Percentiles rank a stretch among this genome's conserved stretches.
Evolutionary conservation across 257 asterid species (phyloP).

Genomic region (Nicotiana obtusifolia): DNA sequence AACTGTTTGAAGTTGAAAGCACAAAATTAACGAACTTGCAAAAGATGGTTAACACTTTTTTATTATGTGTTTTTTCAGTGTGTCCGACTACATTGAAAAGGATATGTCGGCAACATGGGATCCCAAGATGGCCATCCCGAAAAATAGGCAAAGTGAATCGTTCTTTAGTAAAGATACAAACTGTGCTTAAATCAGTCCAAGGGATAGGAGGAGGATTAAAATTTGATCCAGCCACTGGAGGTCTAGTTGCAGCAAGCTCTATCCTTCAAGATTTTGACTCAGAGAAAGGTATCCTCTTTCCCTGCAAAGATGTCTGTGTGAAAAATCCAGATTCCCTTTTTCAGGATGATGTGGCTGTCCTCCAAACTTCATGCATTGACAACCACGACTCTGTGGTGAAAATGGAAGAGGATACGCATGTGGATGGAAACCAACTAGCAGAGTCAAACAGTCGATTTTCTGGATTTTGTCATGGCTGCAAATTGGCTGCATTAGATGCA

Average conservation of each 20-base stretch:
- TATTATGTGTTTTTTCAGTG: conserved; percentile 37
- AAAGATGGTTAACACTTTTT: background rate
- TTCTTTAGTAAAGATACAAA: conserved; percentile 65
- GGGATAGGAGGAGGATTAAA: conserved; percentile 72
- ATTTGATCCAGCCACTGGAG: conserved; percentile 55
- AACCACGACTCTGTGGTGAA: conserved; percentile 34
- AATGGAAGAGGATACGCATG: conserved; percentile 41
- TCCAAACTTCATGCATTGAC: conserved; percentile 26
- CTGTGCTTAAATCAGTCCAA: conserved; percentile 73
- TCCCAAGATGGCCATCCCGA: conserved; percentile 92
- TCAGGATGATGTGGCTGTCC: conserved; percentile 18
- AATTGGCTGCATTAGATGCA: conserved; percentile 29
- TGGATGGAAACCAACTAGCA: conserved; percentile 24
- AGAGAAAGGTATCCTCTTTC: conserved; percentile 10
- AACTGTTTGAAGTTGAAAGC: background rate
- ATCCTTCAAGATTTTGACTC: conserved; percentile 33
- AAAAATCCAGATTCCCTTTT: conserved; percentile 19
- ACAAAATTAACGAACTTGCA: background rate
- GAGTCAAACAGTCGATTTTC: conserved; percentile 10
- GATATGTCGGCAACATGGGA: conserved; percentile 85
- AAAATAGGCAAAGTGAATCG: conserved; percentile 82
- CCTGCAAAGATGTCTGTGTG: conserved; percentile 15
- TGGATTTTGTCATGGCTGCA: conserved; percentile 17
- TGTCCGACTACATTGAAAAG: conserved; percentile 90
- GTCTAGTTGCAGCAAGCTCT: conserved; percentile 42